Evolutionary conservation across 2,329 filamentous ascomycete species (phyloP), one percentile per base, ranked within the genome.

Genomic region (Ophiosphaerella herpotricha): DNA sequence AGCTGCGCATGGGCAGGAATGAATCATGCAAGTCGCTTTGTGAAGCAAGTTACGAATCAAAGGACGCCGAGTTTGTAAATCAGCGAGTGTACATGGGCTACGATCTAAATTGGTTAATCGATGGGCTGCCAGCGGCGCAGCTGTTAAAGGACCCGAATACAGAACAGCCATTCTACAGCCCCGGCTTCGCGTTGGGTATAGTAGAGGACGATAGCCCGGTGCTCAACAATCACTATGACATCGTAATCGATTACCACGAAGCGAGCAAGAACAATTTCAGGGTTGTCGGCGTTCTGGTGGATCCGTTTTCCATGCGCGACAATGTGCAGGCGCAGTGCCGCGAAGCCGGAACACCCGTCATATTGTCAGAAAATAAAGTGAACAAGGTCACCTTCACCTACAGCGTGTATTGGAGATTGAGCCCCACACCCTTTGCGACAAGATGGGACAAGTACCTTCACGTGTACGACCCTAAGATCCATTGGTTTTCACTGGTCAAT

Each of bases 361-460:
- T 84, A 5, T 79, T 99, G 13, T 80, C 80, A 39, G 85, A 88
- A 62, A 78, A 82, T 5, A 79, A 79, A 2, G 80, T 83, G 12
- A 91, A 82, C 16, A 76, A 82, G 16, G 90, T 97, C 18, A 84
- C 85, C 2, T 99, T 90, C 78, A 96, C 91, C 5, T 99, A 99
- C 77, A 91, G 89, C 59, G 90, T 97, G 12, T 89, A 87, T 74
- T 99, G 94, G 94, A 83, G 82, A 49, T 84, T 86, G 60, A 97
- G 91, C 0, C 70, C 82, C 1, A 97, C 92, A 1, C 90, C 89
- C 1, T 99, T 96, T 87, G 94, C 94, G 24, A 99, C 94, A 11
- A 85, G 94, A 58, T 99, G 94, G 94, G 94, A 99, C 80, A 97
- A 96, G 76, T 97, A 97, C 71, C 82, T 99, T 32, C 93, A 97